A percentile compares a stretch with the other conserved stretches of the same genome.
Evolutionary conservation across 495 filamentous ascomycete species (phyloP).

Genomic region (Hypoxylon lienhwacheense): DNA sequence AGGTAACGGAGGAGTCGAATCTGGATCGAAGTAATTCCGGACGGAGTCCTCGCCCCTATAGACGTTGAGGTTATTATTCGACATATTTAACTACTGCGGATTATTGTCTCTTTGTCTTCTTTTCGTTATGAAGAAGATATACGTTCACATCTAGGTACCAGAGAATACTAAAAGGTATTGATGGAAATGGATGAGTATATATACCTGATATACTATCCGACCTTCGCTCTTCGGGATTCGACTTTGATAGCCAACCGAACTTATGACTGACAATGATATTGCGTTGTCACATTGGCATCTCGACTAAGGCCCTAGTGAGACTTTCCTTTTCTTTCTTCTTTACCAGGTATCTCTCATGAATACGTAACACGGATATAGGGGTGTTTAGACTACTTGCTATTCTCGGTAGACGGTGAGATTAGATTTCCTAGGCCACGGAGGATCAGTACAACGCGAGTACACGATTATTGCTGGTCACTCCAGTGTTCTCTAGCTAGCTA

Average conservation of each 20-base stretch:
- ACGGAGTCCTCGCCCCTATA: constrained; percentile 58
- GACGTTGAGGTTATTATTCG: constrained; percentile 53
- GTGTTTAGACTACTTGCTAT: constrained; percentile 24
- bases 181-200: too few species aligned
- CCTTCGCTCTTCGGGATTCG: too few species aligned
- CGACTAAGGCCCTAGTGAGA: constrained; percentile 15
- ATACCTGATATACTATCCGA: too few species aligned
- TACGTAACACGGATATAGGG: constrained; percentile 1
- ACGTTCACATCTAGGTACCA: constrained; percentile 4
- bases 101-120: background rate
- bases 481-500: constrained; percentile 10
- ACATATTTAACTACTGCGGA: constrained; percentile 39
- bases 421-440: constrained; percentile 11
- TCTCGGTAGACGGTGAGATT: constrained; percentile 13
- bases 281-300: constrained; percentile 16
- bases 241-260: background rate
- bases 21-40: constrained; percentile 61
- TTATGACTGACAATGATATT: constrained; percentile 9
- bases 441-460: constrained; percentile 25
- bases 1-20: constrained; percentile 57
- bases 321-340: constrained; percentile 11
- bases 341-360: constrained; percentile 6
- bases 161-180: too few species aligned
- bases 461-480: too few species aligned
- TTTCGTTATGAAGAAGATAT: constrained; percentile 1